Percentiles rank a stretch among this genome's conserved stretches.
Conservation (phyloP, 2,329 filamentous ascomycete species). For the Neofusicoccum umdonicola region DNA sequence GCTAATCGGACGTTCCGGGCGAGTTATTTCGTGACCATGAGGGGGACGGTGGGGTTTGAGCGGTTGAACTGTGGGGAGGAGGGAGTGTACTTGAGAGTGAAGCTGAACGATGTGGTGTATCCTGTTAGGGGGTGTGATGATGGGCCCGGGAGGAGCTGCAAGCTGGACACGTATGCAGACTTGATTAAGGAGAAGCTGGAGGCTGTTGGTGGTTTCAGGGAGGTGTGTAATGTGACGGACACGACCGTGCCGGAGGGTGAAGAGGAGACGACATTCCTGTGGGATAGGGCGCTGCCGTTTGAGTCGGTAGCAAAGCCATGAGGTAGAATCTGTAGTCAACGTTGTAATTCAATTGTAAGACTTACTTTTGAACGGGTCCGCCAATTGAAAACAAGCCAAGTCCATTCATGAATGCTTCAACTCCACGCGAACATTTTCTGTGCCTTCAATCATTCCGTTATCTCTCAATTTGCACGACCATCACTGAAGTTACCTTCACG, state of each 20-base stretch:
- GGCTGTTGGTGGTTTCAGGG: conserved; percentile 50
- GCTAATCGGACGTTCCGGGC: conserved; percentile 53
- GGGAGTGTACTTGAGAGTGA: conserved; percentile 32
- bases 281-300: conserved; percentile 25
- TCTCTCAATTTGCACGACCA: too few relatives aligned
- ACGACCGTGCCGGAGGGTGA: conserved; percentile 19
- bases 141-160: conserved; percentile 9
- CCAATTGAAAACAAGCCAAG: too few relatives aligned
- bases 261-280: conserved; percentile 29
- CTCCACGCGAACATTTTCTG: too few relatives aligned
- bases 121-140: conserved; percentile 37
- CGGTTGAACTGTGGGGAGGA: conserved; percentile 26
- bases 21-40: conserved; percentile 60
- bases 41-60: conserved; percentile 65
- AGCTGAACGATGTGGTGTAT: conserved; percentile 63
- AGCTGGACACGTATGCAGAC: conserved; percentile 44
- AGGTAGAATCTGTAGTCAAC: too few relatives aligned
- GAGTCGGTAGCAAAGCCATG: conserved; percentile 27
- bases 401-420: too few relatives aligned
- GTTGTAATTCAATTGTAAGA: too few relatives aligned
- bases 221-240: conserved; percentile 40
- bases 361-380: too few relatives aligned
- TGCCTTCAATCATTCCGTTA: too few relatives aligned
- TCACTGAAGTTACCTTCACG: too few relatives aligned
- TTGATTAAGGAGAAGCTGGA: conserved; percentile 48